Base-by-base conservation (phyloP, 1,139 yeast species). In the Candida freyschussii region DNA sequence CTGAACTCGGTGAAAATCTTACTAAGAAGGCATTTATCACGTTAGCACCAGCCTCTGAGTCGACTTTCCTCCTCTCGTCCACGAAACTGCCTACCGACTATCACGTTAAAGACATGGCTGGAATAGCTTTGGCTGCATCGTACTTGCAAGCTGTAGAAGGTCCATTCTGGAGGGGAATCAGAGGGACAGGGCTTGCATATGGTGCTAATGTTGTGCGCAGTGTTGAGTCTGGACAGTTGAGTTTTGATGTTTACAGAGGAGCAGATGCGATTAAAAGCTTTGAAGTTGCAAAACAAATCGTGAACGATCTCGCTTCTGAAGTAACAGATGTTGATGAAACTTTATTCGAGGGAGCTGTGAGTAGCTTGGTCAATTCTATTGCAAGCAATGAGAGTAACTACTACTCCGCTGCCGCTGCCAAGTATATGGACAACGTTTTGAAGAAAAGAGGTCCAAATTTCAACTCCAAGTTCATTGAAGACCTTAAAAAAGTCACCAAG, bases 161-260 rank as follows among this genome's bases (percentile, higher is more conserved):
- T 2, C 97, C 98, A 23, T 80, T 91, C 46, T 91, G 98, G 97
- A 74, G 87, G 52, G 95, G 93, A 31, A 84, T 93, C 24, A 75
- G 99, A 59, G 99, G 99, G 24, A 74, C 89, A 2, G 99, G 99
- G 2, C 66, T 86, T 34, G 97, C 97, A 0, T 93, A 93, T 57
- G 96, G 96, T 20, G 93, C 91, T 1, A 67, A 63, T 36, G 67
- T 86, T 43, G 56, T 67, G 19, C 65, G 75, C 33, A 69, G 70
- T 45, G 53, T 75, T 13, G 96, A 87, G 45, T 63, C 75, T 21
- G 94, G 95, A 3, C 72, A 69, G 32, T 59, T 89, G 39, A 67
- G 69, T 9, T 83, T 79, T 50, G 69, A 69, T 30, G 67, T 91
- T 17, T 85, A 85, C 52, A 71, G 96, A 44, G 96, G 95, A 12